Base-by-base conservation (phyloP, 331 rosid genomes). In the Rhamnella rubrinervis region DNA sequence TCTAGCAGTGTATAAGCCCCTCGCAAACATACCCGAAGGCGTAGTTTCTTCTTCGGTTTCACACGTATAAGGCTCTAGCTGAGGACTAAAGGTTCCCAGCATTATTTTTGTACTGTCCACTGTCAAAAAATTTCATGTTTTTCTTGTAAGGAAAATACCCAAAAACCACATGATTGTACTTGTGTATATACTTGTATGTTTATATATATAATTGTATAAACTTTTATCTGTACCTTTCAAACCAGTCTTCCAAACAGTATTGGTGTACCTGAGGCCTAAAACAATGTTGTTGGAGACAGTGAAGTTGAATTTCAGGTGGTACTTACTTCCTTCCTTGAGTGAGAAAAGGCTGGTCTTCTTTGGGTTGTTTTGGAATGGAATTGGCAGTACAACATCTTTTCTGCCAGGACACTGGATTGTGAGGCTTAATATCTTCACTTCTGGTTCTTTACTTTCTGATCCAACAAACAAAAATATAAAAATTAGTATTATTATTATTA, bases 61-160 rank as follows among this genome's bases (percentile, higher is more conserved):
- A 60, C 62, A 83, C 18, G 87, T 75, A 67, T 88, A 91, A 57
- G 91, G 84, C 55, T 91, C 89, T 68, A 71, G 82, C 46, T 74
- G 87, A 70, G 97, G 97, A 35, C 96, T 85, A 60, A 80, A 91
- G 56, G 93, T 85, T 82, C 97, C 97, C 71, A 91, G 65, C 96
- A 91, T 88, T 75, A 39, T 83, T 66, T 86, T 88, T 2, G 85
- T 73, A 28, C 68, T 82, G 68, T 91, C 91, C 89, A 91, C 97
- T 91, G 72, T 65, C 65, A 37, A 52, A 60, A 17, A 1, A 0
- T 57, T 40, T 57, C 75, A 62, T 44, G 69, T 55, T 66, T 68
- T 52, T 25, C 67, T 41, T 67, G 61, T 75, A 46, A 71, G n/a
- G 20, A 59, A 31, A 58, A 18, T 8, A 26, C 12, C 17, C 8